A percentile compares a stretch with the other conserved stretches of the same genome.
Evolutionary conservation across 139 green algal species (phyloP).

Genomic region (Astrephomene gubernaculifera): DNA sequence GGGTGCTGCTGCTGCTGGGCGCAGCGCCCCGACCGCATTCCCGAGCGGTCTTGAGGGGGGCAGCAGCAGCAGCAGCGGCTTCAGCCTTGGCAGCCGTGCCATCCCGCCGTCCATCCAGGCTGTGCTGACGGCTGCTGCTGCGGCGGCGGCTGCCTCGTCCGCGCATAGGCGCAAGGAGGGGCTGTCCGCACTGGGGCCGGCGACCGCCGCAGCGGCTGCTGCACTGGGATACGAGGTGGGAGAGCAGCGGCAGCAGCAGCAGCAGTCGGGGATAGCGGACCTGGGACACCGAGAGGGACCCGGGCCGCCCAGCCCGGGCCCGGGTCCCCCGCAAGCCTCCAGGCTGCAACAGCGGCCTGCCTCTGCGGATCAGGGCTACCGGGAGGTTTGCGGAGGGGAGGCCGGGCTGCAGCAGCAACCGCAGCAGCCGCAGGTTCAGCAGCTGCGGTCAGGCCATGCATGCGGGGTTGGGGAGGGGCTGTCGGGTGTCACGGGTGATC

Average conservation of each 20-base stretch:
- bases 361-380: neutral
- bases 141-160: neutral
- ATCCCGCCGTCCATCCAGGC: conserved; percentile 16
- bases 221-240: neutral
- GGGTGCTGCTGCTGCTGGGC: neutral
- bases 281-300: no score
- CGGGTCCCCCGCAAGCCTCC: no score
- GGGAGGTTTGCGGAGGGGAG: no score
- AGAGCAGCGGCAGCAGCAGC: no score
- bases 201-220: neutral
- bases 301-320: no score
- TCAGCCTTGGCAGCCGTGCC: neutral
- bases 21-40: neutral
- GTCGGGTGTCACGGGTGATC: neutral
- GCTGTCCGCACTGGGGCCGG: neutral
- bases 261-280: no score
- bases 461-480: neutral
- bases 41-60: neutral
- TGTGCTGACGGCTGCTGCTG: neutral
- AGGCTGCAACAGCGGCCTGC: no score
- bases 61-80: neutral
- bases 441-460: no score
- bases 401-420: no score
- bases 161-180: neutral
- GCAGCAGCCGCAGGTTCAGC: no score